Evolutionary conservation across 148 eudicot species (phyloP), one percentile per base, ranked within the genome.

Genomic region (Fagopyrum homotropicum): DNA sequence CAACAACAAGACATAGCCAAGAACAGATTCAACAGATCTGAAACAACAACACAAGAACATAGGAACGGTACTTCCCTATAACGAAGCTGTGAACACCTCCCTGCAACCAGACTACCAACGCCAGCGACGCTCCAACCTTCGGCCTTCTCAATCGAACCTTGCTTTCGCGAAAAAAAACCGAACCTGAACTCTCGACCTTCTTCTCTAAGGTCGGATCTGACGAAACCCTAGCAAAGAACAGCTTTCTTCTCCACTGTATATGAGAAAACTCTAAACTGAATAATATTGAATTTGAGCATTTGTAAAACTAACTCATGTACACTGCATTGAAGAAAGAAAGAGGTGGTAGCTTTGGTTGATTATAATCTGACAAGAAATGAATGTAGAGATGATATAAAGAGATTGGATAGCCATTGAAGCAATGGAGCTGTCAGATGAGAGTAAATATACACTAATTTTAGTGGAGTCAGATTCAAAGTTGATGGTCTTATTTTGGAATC

Each of bases 401-500:
- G 68, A 40, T 66, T 66, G 47, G 45, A 40, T 66, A 66, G 71
- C 47, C 47, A 12, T n/a, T 35, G 9, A 66, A 35, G 45, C 71
- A 35, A 66, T 66, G n/a, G 4, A 43, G 47, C 4, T 12, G 6
- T 35, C 19, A 35, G 19, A 35, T 12, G 9, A 66, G 9, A 66
- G 15, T 45, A 40, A 40, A 66, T 19, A 66, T 49, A 9, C 15
- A 66, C 46, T 12, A 7, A 66, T 0, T 10, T 9, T 49, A 49
- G 52, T 49, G 52, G 12, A 10, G 52, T 10, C 9, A 48, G 51
- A 48, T 48, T 48, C 51, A 48, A 11, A 48, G 5, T 48, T 49
- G 52, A 12, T 35, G 15, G 69, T 35, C n/a, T 22, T 63, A 63
- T 12, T 63, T 66, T 66, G 47, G 71, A 66, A 66, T 66, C 71